phyloP scores from a whole-genome alignment of 1,139 yeast species.

The Hemisphaericaspora lyxosophila region DNA sequence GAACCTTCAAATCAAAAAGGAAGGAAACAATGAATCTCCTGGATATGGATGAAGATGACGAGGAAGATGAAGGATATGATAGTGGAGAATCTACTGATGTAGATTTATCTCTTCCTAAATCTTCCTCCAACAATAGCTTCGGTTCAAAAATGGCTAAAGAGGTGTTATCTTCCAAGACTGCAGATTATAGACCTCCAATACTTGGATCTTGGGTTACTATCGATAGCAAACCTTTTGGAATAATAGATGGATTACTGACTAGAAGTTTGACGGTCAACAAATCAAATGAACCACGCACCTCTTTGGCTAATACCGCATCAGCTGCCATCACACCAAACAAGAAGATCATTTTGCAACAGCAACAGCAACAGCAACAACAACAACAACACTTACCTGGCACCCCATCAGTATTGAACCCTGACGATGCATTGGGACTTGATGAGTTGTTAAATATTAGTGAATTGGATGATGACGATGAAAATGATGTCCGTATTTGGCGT shows the following conservation, averaged over 20 bases:
- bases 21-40: not conserved
- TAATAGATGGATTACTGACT: conserved; percentile 90
- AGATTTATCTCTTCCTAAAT: conserved; percentile 66
- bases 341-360: conserved; percentile 5
- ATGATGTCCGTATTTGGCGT: conserved; percentile 52
- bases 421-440: conserved; percentile 71
- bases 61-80: conserved; percentile 32
- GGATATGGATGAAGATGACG: conserved; percentile 7
- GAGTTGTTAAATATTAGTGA: conserved; percentile 87
- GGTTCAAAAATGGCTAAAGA: conserved; percentile 86
- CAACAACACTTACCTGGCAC: conserved; percentile 6
- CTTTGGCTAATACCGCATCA: conserved; percentile 3
- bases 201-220: conserved; percentile 88
- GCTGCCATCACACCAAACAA: conserved; percentile 3
- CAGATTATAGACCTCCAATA: conserved; percentile 86
- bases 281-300: conserved; percentile 8
- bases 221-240: conserved; percentile 82
- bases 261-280: conserved; percentile 50
- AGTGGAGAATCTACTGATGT: conserved; percentile 91
- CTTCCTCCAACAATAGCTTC: conserved; percentile 43
- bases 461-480: conserved; percentile 74
- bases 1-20: conserved; percentile 7
- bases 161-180: conserved; percentile 78
- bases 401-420: conserved; percentile 19
- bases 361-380: conserved; percentile 7